Percentiles rank a stretch among this genome's conserved stretches.
Conservation (phyloP, 2,329 filamentous ascomycete species). For the Hymenoscyphus linearis region DNA sequence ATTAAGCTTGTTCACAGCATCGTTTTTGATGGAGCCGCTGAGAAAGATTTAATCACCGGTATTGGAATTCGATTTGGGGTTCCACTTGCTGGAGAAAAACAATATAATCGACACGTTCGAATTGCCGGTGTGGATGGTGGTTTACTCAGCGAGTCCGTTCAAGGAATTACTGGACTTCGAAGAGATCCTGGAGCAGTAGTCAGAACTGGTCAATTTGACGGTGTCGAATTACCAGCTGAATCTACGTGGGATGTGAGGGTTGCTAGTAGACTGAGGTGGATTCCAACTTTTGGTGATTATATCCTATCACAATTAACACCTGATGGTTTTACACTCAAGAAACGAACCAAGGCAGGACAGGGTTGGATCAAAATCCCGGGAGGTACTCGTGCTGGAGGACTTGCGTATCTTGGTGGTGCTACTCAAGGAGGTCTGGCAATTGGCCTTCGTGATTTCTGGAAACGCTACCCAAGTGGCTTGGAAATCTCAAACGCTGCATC, state of each 20-base stretch:
- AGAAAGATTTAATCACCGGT: conserved; percentile 47
- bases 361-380: conserved; percentile 55
- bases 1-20: conserved; percentile 51
- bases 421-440: conserved; percentile 53
- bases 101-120: conserved; percentile 54
- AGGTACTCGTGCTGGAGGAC: conserved; percentile 48
- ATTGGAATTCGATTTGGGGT: conserved; percentile 52
- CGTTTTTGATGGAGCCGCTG: conserved; percentile 46
- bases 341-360: conserved; percentile 52
- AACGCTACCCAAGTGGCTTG: conserved; percentile 53
- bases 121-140: conserved; percentile 51
- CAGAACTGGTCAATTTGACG: conserved; percentile 45
- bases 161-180: conserved; percentile 55
- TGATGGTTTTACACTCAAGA: conserved; percentile 56
- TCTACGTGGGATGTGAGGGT: conserved; percentile 44
- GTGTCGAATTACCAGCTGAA: conserved; percentile 39
- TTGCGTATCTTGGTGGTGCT: conserved; percentile 55
- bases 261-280: conserved; percentile 45
- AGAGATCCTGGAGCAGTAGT: conserved; percentile 46
- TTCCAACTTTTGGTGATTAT: conserved; percentile 55
- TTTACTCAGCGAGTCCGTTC: conserved; percentile 51
- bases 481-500: conserved; percentile 48
- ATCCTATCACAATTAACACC: conserved; percentile 51
- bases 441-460: conserved; percentile 57
- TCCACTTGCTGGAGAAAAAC: conserved; percentile 45